Base-by-base conservation (phyloP, 257 asterid genomes). In the Scutellaria barbata region DNA sequence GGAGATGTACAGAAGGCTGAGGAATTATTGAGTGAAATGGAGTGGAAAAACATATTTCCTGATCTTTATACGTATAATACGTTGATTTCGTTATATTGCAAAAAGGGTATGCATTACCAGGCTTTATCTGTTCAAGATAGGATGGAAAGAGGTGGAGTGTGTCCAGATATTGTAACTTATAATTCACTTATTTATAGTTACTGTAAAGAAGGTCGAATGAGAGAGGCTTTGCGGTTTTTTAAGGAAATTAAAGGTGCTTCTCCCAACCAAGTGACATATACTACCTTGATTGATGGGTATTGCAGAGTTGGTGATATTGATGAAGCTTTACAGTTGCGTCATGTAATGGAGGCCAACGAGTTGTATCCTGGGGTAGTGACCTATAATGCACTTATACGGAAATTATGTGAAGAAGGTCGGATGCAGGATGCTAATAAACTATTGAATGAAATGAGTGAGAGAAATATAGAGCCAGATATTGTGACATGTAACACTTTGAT, bases 41-140 rank as follows among this genome's bases (percentile, higher is more conserved):
- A 91, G 79, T 65, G 69, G 67, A 84, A 75, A 45, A 81, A 70
- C 73, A 73, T 87, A 45, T 71, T 79, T 43, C 97, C 97, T 3
- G 98, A 94, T 77, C 83, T 94, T 67, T 79, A 86, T 84, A 89
- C 96, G 6, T 90, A 76, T 65, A 94, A 94, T 69, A 91, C 96
- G 3, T 71, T 91, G 85, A 88, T 91, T 65, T 83, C 96, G 1
- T 73, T 94, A 89, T 94, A 91, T 71, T 89, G 96, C 77, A 86
- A 82, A 67, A 89, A 83, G 80, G 91, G 96, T 68, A 89, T 94
- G 98, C 93, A 94, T 78, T 91, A 94, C 40, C 96, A 94, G 81
- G 96, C 95, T 77, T 78, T 94, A 48, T 86, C 82, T 2, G 84
- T 94, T 73, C 97, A 89, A 74, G 92, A 94, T 69, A 84, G 95